Percentiles rank a stretch among this genome's conserved stretches.
These are phyloP conservation scores for Paecilomyces niveus DNA, from an alignment of 2,329 filamentous ascomycete species.

Conservation along the genomic window DNA sequence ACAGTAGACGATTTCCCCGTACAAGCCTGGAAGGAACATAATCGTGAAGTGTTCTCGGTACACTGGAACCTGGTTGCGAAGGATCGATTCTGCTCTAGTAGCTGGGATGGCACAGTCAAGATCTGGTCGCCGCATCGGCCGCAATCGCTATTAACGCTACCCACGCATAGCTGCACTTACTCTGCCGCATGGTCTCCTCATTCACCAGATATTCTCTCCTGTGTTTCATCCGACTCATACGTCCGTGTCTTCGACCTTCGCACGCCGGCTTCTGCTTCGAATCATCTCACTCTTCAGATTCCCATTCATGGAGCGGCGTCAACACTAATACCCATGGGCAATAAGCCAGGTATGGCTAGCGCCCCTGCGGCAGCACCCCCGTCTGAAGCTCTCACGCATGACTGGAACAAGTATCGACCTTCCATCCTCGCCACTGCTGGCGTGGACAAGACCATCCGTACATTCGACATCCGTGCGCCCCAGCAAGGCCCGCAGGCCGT, in stretches of 20 bases:
- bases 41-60: conserved; percentile 84
- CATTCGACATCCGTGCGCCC: conserved; percentile 81
- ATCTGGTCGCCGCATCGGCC: conserved; percentile 80
- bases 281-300: conserved; percentile 76
- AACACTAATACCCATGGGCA: conserved; percentile 29
- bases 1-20: conserved; percentile 76
- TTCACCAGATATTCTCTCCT: conserved; percentile 75
- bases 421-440: conserved; percentile 79
- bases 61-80: conserved; percentile 90
- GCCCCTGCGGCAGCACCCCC: conserved; percentile 47
- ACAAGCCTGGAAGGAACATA: conserved; percentile 88
- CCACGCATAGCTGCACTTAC: conserved; percentile 91
- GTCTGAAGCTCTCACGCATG: conserved; percentile 82
- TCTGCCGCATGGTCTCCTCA: conserved; percentile 85
- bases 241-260: conserved; percentile 87
- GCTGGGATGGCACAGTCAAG: conserved; percentile 95
- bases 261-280: conserved; percentile 75
- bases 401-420: conserved; percentile 97
- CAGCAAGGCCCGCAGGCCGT: conserved; percentile 63
- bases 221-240: conserved; percentile 82
- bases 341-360: conserved; percentile 22
- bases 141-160: conserved; percentile 73
- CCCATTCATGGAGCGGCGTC: conserved; percentile 69
- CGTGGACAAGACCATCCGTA: conserved; percentile 79
- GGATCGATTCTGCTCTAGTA: conserved; percentile 81